Evolutionary conservation across 768 basidiomycete genomes (phyloP).

Genomic region (Ramaria sp.): DNA sequence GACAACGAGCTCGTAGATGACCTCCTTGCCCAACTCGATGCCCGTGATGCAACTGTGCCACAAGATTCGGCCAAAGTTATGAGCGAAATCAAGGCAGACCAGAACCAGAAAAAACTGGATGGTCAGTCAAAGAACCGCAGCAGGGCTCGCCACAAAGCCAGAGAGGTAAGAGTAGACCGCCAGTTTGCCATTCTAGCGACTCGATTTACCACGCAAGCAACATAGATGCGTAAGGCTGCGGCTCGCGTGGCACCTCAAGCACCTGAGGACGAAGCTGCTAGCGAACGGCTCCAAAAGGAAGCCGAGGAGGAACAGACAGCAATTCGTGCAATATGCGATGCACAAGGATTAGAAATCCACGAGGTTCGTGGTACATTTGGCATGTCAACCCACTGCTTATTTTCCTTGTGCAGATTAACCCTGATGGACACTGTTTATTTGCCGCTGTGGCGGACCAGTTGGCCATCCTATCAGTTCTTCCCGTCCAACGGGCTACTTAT

Average conservation of each 20-base stretch:
- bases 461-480: conserved; percentile 54
- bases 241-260: conserved; percentile 43
- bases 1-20: conserved; percentile 61
- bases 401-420: conserved; percentile 54
- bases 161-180: conserved; percentile 42
- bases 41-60: conserved; percentile 40
- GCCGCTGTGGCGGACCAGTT: conserved; percentile 92
- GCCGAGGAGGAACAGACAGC: conserved; percentile 56
- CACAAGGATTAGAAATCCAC: conserved; percentile 51
- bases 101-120: conserved; percentile 15
- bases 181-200: neutral
- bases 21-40: conserved; percentile 68
- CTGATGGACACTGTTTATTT: conserved; percentile 95
- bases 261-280: conserved; percentile 44
- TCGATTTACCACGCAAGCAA: neutral
- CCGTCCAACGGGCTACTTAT: conserved; percentile 49
- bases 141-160: conserved; percentile 56
- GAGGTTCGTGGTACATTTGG: conserved; percentile 33
- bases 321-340: conserved; percentile 55
- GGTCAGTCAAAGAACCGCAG: conserved; percentile 40
- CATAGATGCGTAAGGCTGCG: conserved; percentile 64
- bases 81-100: conserved; percentile 34
- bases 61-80: conserved; percentile 38
- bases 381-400: neutral
- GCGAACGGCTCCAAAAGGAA: conserved; percentile 51